Evolutionary conservation across 805 yeast species (phyloP).

Genomic region (Suhomyces tanzawaensis): DNA sequence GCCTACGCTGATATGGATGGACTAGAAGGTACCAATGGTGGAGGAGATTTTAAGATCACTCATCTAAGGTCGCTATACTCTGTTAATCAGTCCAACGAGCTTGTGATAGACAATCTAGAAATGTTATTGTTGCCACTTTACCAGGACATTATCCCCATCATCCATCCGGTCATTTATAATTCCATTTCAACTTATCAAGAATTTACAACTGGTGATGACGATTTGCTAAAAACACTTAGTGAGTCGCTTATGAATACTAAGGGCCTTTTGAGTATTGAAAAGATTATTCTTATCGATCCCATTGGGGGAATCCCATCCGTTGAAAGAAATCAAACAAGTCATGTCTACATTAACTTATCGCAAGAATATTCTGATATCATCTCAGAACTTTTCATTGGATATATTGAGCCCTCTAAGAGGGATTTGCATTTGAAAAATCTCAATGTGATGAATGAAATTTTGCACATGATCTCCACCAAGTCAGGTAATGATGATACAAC

Average conservation of each 20-base stretch:
- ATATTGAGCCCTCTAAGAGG: slow-evolving; percentile 41
- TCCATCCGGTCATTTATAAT: slow-evolving; percentile 49
- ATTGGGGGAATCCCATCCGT: slow-evolving; percentile 89
- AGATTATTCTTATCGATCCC: slow-evolving; percentile 73
- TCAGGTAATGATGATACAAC: slow-evolving; percentile 48
- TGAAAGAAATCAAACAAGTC: slow-evolving; percentile 78
- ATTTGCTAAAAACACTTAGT: slow-evolving; percentile 26
- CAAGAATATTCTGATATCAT: slow-evolving; percentile 74
- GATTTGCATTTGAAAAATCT: slow-evolving; percentile 67
- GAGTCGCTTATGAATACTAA: slow-evolving; percentile 22
- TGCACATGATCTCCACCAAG: slow-evolving; percentile 47
- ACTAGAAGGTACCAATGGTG: slow-evolving; percentile 9
- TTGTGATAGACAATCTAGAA: slow-evolving; percentile 23
- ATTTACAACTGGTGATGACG: slow-evolving; percentile 20
- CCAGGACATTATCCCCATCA: slow-evolving; percentile 57
- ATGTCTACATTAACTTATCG: slow-evolving; percentile 78
- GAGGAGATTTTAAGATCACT: slow-evolving; percentile 21
- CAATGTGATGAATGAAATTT: slow-evolving; percentile 56
- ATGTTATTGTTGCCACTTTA: slow-evolving; percentile 39
- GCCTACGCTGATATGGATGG: slow-evolving; percentile 15
- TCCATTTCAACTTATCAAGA: slow-evolving; percentile 20
- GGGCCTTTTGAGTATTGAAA: slow-evolving; percentile 63
- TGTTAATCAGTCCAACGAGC: slow-evolving; percentile 4
- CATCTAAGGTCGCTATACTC: slow-evolving; percentile 28
- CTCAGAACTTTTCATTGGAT: slow-evolving; percentile 63